Evolutionary conservation across 2,329 filamentous ascomycete genomes (phyloP).

Genomic region (Pleoardoris graminearum): DNA sequence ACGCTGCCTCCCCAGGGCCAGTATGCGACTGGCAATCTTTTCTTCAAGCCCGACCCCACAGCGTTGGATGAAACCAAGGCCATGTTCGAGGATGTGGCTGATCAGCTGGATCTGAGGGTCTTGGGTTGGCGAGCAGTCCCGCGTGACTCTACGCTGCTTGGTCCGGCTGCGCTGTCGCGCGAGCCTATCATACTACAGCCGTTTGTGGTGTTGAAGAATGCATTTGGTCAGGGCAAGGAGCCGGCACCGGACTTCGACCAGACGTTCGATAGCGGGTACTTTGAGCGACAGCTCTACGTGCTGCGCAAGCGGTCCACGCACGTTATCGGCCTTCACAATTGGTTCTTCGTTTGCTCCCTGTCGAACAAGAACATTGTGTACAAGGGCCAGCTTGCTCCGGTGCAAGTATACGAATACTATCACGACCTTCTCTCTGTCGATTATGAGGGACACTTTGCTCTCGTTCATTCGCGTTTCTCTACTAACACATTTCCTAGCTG

Average conservation of each 20-base stretch:
- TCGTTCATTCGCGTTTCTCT: constrained; percentile 96
- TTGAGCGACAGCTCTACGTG: constrained; percentile 92
- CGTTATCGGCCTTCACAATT: constrained; percentile 93
- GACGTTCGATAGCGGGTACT: constrained; percentile 79
- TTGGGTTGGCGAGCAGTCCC: constrained; percentile 96
- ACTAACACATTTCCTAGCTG: constrained; percentile 98
- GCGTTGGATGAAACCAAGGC: constrained; percentile 86
- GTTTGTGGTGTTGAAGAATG: constrained; percentile 84
- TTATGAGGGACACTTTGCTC: constrained; percentile 94
- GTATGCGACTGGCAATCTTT: constrained; percentile 96
- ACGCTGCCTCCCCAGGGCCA: constrained; percentile 86
- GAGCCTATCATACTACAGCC: constrained; percentile 96
- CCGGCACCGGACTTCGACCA: constrained; percentile 78
- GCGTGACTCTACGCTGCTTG: constrained; percentile 88
- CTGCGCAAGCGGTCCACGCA: constrained; percentile 94
- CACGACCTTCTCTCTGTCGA: constrained; percentile 96
- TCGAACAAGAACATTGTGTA: constrained; percentile 99
- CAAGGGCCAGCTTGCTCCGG: constrained; percentile 92
- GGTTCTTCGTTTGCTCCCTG: constrained; percentile 97
- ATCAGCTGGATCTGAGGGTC: constrained; percentile 83
- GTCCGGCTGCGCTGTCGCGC: constrained; percentile 87
- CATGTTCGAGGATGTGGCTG: constrained; percentile 92
- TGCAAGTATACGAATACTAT: constrained; percentile 98
- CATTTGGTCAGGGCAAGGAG: constrained; percentile 79
- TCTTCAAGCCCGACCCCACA: constrained; percentile 96